phyloP scores from a whole-genome alignment of 257 asterid species.

The Cordia subcordata region DNA sequence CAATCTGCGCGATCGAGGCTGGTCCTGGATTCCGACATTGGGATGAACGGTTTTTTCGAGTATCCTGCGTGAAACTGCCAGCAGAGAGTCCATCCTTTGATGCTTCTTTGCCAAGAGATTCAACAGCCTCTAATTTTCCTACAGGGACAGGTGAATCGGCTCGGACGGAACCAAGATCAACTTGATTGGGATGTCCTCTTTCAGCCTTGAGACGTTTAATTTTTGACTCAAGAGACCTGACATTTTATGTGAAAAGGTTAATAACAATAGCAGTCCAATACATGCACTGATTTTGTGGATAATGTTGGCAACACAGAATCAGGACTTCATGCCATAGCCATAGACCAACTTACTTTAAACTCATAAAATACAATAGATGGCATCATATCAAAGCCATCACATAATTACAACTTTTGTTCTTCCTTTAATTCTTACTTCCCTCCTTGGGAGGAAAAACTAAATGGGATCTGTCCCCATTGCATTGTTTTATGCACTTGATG shows the following conservation, averaged over 20 bases:
- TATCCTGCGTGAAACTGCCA: conserved; percentile 67
- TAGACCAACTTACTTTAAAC: too few relatives aligned
- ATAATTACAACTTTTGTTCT: too few relatives aligned
- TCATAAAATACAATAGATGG: too few relatives aligned
- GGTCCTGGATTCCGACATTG: conserved; percentile 29
- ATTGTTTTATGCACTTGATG: too few relatives aligned
- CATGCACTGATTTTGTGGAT: background rate
- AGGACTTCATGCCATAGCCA: too few relatives aligned
- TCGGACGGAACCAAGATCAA: conserved; percentile 28
- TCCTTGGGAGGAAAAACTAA: too few relatives aligned
- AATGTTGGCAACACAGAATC: too few relatives aligned
- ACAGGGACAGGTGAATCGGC: conserved; percentile 44
- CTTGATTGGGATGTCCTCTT: conserved; percentile 32
- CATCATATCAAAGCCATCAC: too few relatives aligned
- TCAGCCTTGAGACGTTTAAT: conserved; percentile 51
- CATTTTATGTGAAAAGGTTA: background rate
- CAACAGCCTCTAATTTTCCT: conserved; percentile 48
- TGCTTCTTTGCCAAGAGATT: conserved; percentile 42
- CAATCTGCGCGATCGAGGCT: conserved; percentile 18
- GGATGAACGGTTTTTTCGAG: conserved; percentile 35
- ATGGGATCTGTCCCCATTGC: too few relatives aligned
- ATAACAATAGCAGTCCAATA: conserved; percentile 2
- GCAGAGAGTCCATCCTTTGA: conserved; percentile 65
- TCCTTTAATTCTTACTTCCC: too few relatives aligned
- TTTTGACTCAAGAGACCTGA: conserved; percentile 75